Conservation (phyloP, 257 asterid genomes). For the Dorcoceras hygrometricum region DNA sequence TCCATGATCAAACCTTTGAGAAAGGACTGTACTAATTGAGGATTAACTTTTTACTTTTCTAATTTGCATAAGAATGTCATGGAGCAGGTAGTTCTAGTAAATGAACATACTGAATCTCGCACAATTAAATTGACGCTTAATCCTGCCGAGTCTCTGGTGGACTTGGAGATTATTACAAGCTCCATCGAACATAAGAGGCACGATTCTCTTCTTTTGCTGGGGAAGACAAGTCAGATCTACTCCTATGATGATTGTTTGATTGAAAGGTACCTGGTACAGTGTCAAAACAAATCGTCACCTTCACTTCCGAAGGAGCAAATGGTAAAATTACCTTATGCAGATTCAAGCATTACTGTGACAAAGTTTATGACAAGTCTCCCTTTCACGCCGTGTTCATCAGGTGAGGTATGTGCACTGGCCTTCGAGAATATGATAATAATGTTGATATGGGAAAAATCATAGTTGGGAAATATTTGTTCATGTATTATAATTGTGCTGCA, state of each 20-base stretch:
- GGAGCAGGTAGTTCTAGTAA: slow-evolving; percentile 80
- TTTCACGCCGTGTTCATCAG: slow-evolving; percentile 42
- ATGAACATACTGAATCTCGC: slow-evolving; percentile 74
- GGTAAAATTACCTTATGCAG: slow-evolving; percentile 74
- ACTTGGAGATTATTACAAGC: slow-evolving; percentile 66
- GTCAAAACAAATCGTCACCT: slow-evolving; percentile 70
- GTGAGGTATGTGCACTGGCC: slow-evolving; percentile 46
- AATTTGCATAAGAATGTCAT: slow-evolving; percentile 22
- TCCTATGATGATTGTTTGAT: slow-evolving; percentile 58
- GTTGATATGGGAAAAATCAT: background rate
- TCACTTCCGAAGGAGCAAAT: slow-evolving; percentile 70
- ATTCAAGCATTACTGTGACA: slow-evolving; percentile 68
- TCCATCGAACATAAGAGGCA: slow-evolving; percentile 43
- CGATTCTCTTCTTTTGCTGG: slow-evolving; percentile 61
- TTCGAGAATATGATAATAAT: background rate
- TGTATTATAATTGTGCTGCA: slow-evolving; percentile 26
- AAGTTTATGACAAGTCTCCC: slow-evolving; percentile 54
- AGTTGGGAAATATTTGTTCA: slow-evolving; percentile 3
- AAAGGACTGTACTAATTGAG: background rate
- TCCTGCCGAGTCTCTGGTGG: slow-evolving; percentile 53
- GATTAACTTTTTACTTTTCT: slow-evolving; percentile 3
- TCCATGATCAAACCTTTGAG: background rate
- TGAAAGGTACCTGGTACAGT: slow-evolving; percentile 69
- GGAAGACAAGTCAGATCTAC: slow-evolving; percentile 63
- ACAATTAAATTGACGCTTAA: slow-evolving; percentile 74